Percentiles rank a stretch among this genome's conserved stretches.
Conservation (phyloP, 1,284 basidiomycete genomes). For the Wallemia ichthyophaga region DNA sequence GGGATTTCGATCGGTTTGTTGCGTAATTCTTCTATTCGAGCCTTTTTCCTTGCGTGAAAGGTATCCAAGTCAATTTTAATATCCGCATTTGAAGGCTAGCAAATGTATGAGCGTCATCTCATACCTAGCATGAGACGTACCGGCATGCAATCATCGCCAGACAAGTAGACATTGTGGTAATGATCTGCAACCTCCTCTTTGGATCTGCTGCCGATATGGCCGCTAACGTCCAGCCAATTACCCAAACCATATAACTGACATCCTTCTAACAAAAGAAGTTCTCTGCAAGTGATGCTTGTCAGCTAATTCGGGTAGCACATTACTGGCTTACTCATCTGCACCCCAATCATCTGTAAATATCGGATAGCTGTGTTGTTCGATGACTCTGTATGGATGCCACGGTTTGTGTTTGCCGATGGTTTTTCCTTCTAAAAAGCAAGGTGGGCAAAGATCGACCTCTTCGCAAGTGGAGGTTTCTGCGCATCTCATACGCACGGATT, state of each 20-base stretch:
- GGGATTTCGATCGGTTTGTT: slow-evolving; percentile 18
- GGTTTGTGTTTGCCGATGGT: slow-evolving; percentile 64
- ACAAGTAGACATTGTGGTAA: slow-evolving; percentile 52
- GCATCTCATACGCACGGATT: slow-evolving; percentile 73
- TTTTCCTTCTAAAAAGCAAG: slow-evolving; percentile 72
- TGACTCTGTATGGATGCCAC: slow-evolving; percentile 70
- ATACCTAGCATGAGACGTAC: slow-evolving; percentile 17
- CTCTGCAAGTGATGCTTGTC: slow-evolving; percentile 21
- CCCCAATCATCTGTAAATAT: slow-evolving; percentile 92
- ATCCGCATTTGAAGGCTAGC: slow-evolving; percentile 30
- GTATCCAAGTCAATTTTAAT: slow-evolving; percentile 47
- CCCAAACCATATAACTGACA: slow-evolving; percentile 68
- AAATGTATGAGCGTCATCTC: background rate
- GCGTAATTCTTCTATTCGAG: slow-evolving; percentile 35
- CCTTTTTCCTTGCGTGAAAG: slow-evolving; percentile 61
- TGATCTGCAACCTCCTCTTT: slow-evolving; percentile 83
- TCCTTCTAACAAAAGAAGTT: slow-evolving; percentile 68
- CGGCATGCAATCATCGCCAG: slow-evolving; percentile 29
- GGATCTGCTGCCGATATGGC: slow-evolving; percentile 76
- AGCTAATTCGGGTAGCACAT: too few relatives aligned
- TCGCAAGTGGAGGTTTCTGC: slow-evolving; percentile 37
- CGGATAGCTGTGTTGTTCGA: slow-evolving; percentile 82
- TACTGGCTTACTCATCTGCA: slow-evolving; percentile 76
- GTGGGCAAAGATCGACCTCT: slow-evolving; percentile 59
- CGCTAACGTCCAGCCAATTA: slow-evolving; percentile 90